Evolutionary conservation across 2,329 filamentous ascomycete genomes (phyloP), one percentile per base, ranked within the genome.

Genomic region (Colletotrichum liaoningense): DNA sequence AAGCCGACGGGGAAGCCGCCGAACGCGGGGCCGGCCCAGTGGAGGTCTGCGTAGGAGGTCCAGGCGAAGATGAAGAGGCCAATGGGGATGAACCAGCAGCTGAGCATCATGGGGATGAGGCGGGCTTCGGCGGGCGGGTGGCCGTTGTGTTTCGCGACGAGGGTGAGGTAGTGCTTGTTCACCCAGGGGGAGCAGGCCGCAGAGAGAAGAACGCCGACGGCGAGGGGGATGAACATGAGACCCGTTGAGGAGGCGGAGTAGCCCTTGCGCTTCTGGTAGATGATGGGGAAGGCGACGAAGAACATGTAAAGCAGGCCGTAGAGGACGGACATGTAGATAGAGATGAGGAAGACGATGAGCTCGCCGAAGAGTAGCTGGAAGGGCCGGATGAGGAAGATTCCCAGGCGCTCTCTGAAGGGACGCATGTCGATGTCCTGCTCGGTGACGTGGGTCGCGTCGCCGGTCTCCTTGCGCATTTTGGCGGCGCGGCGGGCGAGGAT

Each of bases 321-420:
- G 14, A 96, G 87, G 1, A 97, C 93, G 2, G 91, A 93, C 94
- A 97, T 97, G 86, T 97, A 97, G 1, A 97, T 76, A 0, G 92
- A 91, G 78, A 97, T 93, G 78, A 97, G 90, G 76, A 97, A 90
- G 62, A 97, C 94, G 78, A 98, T 97, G 52, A 93, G 90, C 82
- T 97, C 95, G 74, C 89, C 84, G 82, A 97, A 96, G 42, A 97
- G 89, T 2, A 98, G 90, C 84, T 97, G 94, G 84, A 97, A 94
- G 1, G 95, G 95, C 5, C 95, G 91, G 75, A 97, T 80, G 52
- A 97, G 85, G 87, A 97, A 96, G 77, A 97, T 88, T 26, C 86
- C 84, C 33, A 97, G 84, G 62, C 92, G 89, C 79, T 97, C 92
- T 4, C 84, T 82, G 67, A 97, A 81, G 3, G 94, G 90, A 0